Evolutionary conservation across 2,329 filamentous ascomycete species (phyloP), one percentile per base, ranked within the genome.

Genomic region (Alternaria consortialis): DNA sequence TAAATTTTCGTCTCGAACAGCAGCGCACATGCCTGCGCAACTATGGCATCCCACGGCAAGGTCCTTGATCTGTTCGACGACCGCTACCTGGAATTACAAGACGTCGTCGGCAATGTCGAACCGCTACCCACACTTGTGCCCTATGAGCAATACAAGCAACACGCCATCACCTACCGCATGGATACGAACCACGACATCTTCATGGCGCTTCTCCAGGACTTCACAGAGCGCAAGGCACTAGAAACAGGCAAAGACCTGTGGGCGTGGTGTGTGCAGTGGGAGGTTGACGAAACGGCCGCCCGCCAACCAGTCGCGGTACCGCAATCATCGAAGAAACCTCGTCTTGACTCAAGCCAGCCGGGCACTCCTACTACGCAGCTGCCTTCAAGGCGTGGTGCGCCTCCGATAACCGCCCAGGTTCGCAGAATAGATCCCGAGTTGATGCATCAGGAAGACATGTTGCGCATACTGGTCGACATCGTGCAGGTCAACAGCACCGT

Each of bases 221-320:
- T 73, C 57, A 77, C 73, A 27, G 66, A 68, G 39, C 65, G 66
- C 34, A 56, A 48, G 46, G 64, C 74, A 15, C 48, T 48, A 11
- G 51, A 65, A 27, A 44, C 44, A 9, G 50, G 60, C 44, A 70
- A 67, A 47, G 76, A 78, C 57, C 48, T 73, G 4, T 78, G 76
- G 76, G 73, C 70, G 7, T 78, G 74, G 74, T 63, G 55, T 23
- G 68, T 74, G 46, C 76, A 78, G 48, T 77, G 73, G 74, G 62
- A 76, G 17, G 68, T 77, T 7, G 64, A 68, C 9, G 20, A 55
- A 17, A 52, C 53, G 1, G 25, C 48, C 25, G 23, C 58, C 23
- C 32, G 15, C 25, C 52, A 60, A 20, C 51, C 34, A 9, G 36
- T 51, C n/a, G n/a, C 46, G 6, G 23, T 48, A 20, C 46, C 57